phyloP scores from a whole-genome alignment of 164 flowering plant genomes.

The Stephania japonica region DNA sequence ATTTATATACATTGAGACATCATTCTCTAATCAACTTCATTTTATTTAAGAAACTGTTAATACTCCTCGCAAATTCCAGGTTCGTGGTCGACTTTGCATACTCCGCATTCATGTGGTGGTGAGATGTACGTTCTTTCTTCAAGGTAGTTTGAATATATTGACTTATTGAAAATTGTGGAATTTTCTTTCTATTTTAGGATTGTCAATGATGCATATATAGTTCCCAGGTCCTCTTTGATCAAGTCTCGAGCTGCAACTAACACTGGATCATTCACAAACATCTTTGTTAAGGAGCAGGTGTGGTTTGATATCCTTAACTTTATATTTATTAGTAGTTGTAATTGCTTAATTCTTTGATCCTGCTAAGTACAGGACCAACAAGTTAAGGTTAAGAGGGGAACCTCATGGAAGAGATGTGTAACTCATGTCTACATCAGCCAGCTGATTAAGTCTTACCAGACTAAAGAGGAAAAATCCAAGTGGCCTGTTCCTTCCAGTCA shows the following conservation, averaged over 20 bases:
- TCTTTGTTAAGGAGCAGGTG: conserved; percentile 36
- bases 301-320: background rate
- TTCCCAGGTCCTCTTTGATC: conserved; percentile 32
- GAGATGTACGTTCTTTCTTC: conserved; percentile 12
- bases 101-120: conserved; percentile 15
- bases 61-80: conserved; percentile 17
- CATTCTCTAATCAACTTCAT: background rate
- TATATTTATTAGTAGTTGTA: background rate
- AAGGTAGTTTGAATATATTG: conserved; percentile 24
- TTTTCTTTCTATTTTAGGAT: background rate
- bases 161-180: background rate
- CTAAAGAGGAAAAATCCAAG: conserved; percentile 23
- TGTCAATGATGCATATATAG: background rate
- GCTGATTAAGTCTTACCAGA: conserved; percentile 36
- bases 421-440: conserved; percentile 54
- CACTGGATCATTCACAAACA: conserved; percentile 15
- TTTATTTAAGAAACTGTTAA: background rate
- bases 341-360: background rate
- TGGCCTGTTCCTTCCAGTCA: conserved; percentile 13
- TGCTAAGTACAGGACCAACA: conserved; percentile 27
- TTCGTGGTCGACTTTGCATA: conserved; percentile 35
- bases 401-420: conserved; percentile 46
- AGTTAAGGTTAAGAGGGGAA: conserved; percentile 14
- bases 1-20: background rate
- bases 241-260: conserved; percentile 24